Percentiles rank a stretch among this genome's conserved stretches.
Evolutionary conservation across 2,329 filamentous ascomycete species (phyloP).

Genomic region (Nemania sp.): DNA sequence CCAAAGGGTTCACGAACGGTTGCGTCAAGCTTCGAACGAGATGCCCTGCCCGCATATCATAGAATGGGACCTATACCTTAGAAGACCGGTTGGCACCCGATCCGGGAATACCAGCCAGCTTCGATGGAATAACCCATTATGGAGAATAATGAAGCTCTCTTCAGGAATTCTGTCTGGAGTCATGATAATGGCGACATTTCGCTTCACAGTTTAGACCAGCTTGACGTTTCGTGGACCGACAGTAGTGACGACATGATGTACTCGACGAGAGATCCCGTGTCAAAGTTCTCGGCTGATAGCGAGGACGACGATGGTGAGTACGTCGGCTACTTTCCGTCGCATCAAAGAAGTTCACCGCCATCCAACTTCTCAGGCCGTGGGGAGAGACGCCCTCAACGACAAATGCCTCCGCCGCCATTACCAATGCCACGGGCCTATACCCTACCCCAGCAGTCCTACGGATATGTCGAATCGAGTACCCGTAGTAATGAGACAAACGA

Average conservation of each 20-base stretch:
- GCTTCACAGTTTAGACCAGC: slow-evolving; percentile 29
- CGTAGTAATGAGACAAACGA: slow-evolving; percentile 10
- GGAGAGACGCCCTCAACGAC: slow-evolving; percentile 5
- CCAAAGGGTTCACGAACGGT: background rate
- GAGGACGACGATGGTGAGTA: slow-evolving; percentile 25
- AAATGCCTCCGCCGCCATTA: slow-evolving; percentile 21
- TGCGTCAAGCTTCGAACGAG: background rate
- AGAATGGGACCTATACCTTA: background rate
- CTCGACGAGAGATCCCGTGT: slow-evolving; percentile 13
- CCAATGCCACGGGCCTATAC: slow-evolving; percentile 19
- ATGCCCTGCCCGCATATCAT: background rate
- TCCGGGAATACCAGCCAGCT: background rate
- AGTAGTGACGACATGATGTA: background rate
- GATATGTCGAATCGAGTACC: slow-evolving; percentile 2
- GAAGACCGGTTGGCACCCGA: background rate
- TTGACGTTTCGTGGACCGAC: slow-evolving; percentile 10
- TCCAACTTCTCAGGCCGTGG: slow-evolving; percentile 5
- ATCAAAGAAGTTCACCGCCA: slow-evolving; percentile 16
- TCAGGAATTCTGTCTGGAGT: slow-evolving; percentile 34
- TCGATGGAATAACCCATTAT: slow-evolving; percentile 11
- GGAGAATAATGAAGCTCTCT: slow-evolving; percentile 29
- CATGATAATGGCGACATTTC: slow-evolving; percentile 26
- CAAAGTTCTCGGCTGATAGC: slow-evolving; percentile 32
- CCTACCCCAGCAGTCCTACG: slow-evolving; percentile 7
- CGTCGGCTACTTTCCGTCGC: slow-evolving; percentile 13